These are phyloP conservation scores for Psilocybe azurescens DNA, from an alignment of 768 basidiomycete species.

Conservation along the genomic window DNA sequence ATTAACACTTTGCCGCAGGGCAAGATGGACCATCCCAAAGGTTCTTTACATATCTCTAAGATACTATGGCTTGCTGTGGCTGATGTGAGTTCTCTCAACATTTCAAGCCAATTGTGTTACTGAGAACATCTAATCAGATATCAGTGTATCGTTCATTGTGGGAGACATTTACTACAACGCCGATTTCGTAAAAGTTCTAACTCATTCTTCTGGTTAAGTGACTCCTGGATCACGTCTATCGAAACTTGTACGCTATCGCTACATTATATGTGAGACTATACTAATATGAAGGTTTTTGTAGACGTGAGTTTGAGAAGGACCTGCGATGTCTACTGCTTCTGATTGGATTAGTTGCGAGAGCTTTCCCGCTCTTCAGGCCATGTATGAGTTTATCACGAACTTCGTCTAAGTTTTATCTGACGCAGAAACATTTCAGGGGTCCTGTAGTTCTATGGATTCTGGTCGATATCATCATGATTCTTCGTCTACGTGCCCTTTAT, in stretches of 20 bases:
- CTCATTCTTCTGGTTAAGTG: too few relatives aligned
- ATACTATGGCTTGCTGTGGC: neutral
- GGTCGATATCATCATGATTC: neutral
- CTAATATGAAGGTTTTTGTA: neutral
- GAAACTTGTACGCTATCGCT: neutral
- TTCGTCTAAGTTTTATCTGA: neutral
- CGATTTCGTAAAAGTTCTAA: too few relatives aligned
- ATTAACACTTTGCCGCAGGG: too few relatives aligned
- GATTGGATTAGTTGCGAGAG: neutral
- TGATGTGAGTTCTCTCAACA: neutral
- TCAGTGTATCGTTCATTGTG: neutral
- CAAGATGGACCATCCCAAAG: neutral
- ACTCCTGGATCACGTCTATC: neutral
- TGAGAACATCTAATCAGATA: neutral
- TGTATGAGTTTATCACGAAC: neutral
- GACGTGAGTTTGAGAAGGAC: neutral
- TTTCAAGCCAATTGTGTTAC: neutral
- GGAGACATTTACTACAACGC: too few relatives aligned
- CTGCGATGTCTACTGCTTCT: too few relatives aligned
- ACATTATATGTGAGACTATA: neutral
- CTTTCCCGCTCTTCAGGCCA: neutral
- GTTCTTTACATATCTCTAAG: neutral
- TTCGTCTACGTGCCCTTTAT: neutral
- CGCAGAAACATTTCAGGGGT: neutral
- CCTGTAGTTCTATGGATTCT: neutral